These are phyloP conservation scores for Phallus indusiatus DNA, from an alignment of 768 basidiomycete species.

Conservation along the genomic window DNA sequence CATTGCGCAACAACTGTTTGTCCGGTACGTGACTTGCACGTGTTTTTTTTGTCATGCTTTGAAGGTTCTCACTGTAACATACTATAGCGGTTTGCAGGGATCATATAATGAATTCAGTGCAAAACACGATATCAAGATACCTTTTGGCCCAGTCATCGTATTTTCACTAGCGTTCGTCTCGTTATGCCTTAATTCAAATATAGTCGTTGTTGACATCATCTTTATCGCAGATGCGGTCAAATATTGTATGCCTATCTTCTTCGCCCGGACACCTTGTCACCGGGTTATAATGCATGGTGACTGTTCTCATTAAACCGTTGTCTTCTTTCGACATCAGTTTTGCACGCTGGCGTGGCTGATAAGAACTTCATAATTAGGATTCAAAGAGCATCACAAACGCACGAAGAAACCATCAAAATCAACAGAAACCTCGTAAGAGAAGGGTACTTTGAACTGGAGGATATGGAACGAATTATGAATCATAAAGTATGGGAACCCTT, in stretches of 20 bases:
- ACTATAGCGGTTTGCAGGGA: slow-evolving; percentile 79
- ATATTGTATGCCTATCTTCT: slow-evolving; percentile 75
- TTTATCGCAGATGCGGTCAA: slow-evolving; percentile 56
- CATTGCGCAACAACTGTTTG: slow-evolving; percentile 84
- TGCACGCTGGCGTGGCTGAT: background rate
- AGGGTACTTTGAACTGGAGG: slow-evolving; percentile 41
- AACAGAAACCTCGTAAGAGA: slow-evolving; percentile 53
- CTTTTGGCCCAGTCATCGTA: slow-evolving; percentile 75
- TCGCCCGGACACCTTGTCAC: slow-evolving; percentile 77
- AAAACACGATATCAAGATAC: slow-evolving; percentile 57
- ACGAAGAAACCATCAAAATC: slow-evolving; percentile 46
- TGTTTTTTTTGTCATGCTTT: background rate
- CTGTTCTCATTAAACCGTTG: slow-evolving; percentile 32
- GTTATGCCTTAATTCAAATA: slow-evolving; percentile 56
- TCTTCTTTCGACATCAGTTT: slow-evolving; percentile 14
- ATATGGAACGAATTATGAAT: slow-evolving; percentile 45
- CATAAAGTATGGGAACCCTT: slow-evolving; percentile 30
- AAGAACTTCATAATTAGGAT: slow-evolving; percentile 50
- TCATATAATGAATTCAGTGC: slow-evolving; percentile 73
- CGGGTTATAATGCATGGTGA: slow-evolving; percentile 74
- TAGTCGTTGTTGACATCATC: slow-evolving; percentile 36
- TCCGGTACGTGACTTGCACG: slow-evolving; percentile 47
- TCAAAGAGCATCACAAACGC: slow-evolving; percentile 53
- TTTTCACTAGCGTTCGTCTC: slow-evolving; percentile 48
- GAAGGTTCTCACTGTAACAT: background rate